Conservation (phyloP, 2,329 filamentous ascomycete species). For the Aspergillus brunneoviolaceus region DNA sequence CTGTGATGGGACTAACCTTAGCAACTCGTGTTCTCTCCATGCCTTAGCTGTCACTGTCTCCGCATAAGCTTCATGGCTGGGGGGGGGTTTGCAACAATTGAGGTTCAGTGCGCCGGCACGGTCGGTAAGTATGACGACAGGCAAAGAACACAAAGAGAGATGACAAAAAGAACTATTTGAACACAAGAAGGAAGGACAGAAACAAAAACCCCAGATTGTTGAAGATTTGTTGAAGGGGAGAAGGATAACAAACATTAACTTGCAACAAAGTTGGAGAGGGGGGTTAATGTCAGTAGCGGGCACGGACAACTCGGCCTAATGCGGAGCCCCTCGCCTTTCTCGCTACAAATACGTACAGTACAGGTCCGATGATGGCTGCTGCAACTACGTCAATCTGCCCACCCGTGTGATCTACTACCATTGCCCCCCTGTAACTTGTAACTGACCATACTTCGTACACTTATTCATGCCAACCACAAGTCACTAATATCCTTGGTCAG, state of each 20-base stretch:
- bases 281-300: slow-evolving; percentile 13
- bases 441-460: no score
- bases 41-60: slow-evolving; percentile 33
- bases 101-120: slow-evolving; percentile 7
- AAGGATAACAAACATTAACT: not conserved
- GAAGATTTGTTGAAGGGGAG: not conserved
- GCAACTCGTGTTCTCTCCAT: slow-evolving; percentile 49
- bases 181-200: not conserved
- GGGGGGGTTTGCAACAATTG: not conserved
- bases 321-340: slow-evolving; percentile 24
- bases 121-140: not conserved
- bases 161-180: not conserved
- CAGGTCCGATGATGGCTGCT: no score
- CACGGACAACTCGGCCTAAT: slow-evolving; percentile 21
- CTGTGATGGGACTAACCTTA: slow-evolving; percentile 33
- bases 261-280: slow-evolving; percentile 2
- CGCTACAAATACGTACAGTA: no score
- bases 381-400: no score
- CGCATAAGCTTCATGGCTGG: slow-evolving; percentile 35
- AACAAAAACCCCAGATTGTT: not conserved
- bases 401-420: no score
- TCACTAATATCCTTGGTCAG: no score
- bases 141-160: not conserved
- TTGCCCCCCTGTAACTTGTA: no score
- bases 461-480: no score